Evolutionary conservation across 1,139 yeast genomes (phyloP), one percentile per base, ranked within the genome.

Genomic region (Scheffersomyces cryptocercus): DNA sequence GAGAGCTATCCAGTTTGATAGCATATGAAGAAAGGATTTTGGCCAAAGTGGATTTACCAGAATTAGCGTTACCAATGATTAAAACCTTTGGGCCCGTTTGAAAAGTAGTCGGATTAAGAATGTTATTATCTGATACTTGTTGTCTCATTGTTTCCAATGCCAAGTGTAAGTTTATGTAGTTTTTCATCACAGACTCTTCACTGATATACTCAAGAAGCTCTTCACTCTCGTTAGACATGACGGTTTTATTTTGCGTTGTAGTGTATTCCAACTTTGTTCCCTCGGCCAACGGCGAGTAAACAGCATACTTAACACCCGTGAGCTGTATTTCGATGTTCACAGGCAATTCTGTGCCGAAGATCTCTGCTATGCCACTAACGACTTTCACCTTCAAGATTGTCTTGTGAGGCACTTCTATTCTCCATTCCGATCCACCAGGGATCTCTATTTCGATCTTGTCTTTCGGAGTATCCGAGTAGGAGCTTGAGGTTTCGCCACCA

Each of bases 271-370:
- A 41, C 28, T 63, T 67, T 45, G 82, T 76, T 8, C 86, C 87
- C 5, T 85, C 86, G 4, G 60, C 71, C 64, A 72, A 79, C 69
- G 56, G 97, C 67, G 71, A 77, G 76, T 45, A 93, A 48, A 53
- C 82, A 74, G 55, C 82, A 66, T 59, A 82, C 77, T 65, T 84
- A 59, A 47, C 77, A 24, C 69, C 93, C 76, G 58, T 73, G 59
- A 69, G 84, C 76, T 43, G 75, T 53, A 87, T 77, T 20, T 83
- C 87, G 0, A 79, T 75, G 47, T 87, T 89, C 30, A 75, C 69
- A 2, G 97, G 88, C 29, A 93, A 75, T 60, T 93, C 99, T 2
- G 97, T 89, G 20, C 99, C 99, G 65, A 87, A 89, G 14, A 91
- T 77, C 65, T 93, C 99, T 2, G 88, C 97, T 2, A 84, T 75